phyloP scores from a whole-genome alignment of 805 yeast genomes.

The Barnettozyma sucrosica region DNA sequence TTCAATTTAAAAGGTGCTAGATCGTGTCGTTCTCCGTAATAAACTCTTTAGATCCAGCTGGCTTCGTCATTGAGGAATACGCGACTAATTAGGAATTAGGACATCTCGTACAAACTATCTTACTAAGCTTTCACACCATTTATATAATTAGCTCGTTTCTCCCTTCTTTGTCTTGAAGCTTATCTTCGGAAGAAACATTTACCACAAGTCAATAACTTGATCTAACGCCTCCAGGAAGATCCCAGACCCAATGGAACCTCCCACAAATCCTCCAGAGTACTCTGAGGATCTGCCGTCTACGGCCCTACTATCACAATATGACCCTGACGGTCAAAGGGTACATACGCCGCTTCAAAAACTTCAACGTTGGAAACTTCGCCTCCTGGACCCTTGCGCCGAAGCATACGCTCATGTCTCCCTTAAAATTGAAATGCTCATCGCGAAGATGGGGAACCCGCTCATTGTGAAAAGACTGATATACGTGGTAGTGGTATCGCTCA shows the following conservation, averaged over 20 bases:
- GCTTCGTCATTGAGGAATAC: not conserved
- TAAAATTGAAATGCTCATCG: slow-evolving; percentile 50
- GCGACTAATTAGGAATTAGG: not conserved
- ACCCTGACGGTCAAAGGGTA: not conserved
- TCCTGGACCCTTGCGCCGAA: slow-evolving; percentile 45
- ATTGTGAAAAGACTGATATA: slow-evolving; percentile 74
- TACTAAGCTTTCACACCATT: not conserved
- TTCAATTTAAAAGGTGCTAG: no score
- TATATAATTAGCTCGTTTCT: not conserved
- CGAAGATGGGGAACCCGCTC: slow-evolving; percentile 77
- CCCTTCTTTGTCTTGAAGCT: not conserved
- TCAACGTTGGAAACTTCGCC: slow-evolving; percentile 13
- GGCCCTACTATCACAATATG: slow-evolving; percentile 2
- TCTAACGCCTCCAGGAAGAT: not conserved
- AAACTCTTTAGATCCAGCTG: no score
- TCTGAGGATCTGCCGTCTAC: not conserved
- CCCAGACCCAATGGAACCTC: slow-evolving; percentile 1
- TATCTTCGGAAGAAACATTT: no score
- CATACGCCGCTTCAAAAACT: slow-evolving; percentile 5
- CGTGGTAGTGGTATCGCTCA: slow-evolving; percentile 54
- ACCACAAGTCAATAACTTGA: no score
- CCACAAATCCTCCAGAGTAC: slow-evolving; percentile 6
- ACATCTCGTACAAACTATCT: not conserved
- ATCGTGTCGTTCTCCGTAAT: no score
- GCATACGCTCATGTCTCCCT: slow-evolving; percentile 28